A percentile compares a stretch with the other conserved stretches of the same genome.
These are phyloP conservation scores for Diaporthe amygdali DNA, from an alignment of 2,329 filamentous ascomycete species.

Conservation along the genomic window DNA sequence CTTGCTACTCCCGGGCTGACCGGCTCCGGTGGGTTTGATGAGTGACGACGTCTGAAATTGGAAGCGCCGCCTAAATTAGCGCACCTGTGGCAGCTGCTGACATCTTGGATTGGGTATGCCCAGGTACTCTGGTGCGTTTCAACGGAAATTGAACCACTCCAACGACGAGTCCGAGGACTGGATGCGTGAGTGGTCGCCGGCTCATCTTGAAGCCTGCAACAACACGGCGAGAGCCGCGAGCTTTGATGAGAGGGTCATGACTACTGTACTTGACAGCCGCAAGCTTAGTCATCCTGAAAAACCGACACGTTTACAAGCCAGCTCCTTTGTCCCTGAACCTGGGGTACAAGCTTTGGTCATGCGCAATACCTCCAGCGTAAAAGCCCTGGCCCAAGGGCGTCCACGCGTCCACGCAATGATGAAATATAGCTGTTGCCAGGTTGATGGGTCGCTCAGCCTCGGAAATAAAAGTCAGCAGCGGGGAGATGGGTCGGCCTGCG, in stretches of 20 bases:
- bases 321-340: not conserved
- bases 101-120: not conserved
- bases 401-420: not conserved
- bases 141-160: constrained; percentile 12
- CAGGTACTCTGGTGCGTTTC: not conserved
- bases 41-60: not conserved
- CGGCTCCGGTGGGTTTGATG: constrained; percentile 1
- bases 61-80: constrained; percentile 13
- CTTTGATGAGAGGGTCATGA: constrained; percentile 19
- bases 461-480: constrained; percentile 7
- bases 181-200: not conserved
- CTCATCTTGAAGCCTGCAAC: not conserved
- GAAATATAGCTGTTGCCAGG: not conserved
- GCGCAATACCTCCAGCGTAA: not conserved
- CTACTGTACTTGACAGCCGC: not conserved
- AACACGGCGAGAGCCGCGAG: not conserved
- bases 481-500: not conserved
- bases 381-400: not conserved
- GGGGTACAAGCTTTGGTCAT: not conserved
- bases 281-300: not conserved
- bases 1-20: constrained; percentile 5
- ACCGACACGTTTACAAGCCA: not conserved
- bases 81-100: constrained; percentile 13
- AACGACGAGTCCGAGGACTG: constrained; percentile 2
- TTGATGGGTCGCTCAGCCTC: not conserved